phyloP scores from a whole-genome alignment of 73 alveolate genomes.

The Blepharisma japonicum region DNA sequence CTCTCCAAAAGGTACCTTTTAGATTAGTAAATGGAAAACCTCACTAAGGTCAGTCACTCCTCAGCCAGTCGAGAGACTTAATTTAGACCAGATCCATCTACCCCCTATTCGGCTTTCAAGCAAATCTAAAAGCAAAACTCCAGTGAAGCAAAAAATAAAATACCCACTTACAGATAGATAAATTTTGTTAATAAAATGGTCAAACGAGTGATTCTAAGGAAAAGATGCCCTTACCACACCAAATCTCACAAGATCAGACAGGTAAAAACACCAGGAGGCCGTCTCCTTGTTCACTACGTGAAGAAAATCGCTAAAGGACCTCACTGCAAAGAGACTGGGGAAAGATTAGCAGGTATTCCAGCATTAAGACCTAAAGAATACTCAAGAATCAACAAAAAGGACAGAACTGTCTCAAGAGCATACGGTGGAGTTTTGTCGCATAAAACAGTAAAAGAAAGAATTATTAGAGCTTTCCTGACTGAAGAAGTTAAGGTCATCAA shows the following conservation, averaged over 20 bases:
- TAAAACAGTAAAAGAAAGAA: conserved; percentile 46
- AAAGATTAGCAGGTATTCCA: conserved; percentile 40
- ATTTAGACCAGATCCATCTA: too few species aligned
- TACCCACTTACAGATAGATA: too few species aligned
- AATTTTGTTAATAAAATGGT: too few species aligned
- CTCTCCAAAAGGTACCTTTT: too few species aligned
- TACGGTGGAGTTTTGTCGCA: conserved; percentile 49
- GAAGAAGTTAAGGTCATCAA: conserved; percentile 57
- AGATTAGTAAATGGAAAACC: too few species aligned
- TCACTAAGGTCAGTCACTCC: too few species aligned
- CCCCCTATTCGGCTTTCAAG: too few species aligned
- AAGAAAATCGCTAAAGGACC: conserved; percentile 34
- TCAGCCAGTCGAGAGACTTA: too few species aligned
- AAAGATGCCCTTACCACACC: conserved; percentile 31
- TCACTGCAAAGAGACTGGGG: conserved; percentile 22
- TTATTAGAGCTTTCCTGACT: conserved; percentile 54
- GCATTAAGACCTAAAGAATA: conserved; percentile 25
- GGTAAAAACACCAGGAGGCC: conserved; percentile 59
- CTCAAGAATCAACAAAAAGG: conserved; percentile 38
- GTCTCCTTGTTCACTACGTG: conserved; percentile 41
- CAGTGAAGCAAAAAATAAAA: too few species aligned
- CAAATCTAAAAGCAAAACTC: too few species aligned
- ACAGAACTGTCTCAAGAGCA: conserved; percentile 53
- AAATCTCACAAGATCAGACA: conserved; percentile 38
- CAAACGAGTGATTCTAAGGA: too few species aligned